A percentile compares a stretch with the other conserved stretches of the same genome.
Evolutionary conservation across 805 yeast species (phyloP).

Genomic region (Cyberlindnera nakhonratchasimensis): DNA sequence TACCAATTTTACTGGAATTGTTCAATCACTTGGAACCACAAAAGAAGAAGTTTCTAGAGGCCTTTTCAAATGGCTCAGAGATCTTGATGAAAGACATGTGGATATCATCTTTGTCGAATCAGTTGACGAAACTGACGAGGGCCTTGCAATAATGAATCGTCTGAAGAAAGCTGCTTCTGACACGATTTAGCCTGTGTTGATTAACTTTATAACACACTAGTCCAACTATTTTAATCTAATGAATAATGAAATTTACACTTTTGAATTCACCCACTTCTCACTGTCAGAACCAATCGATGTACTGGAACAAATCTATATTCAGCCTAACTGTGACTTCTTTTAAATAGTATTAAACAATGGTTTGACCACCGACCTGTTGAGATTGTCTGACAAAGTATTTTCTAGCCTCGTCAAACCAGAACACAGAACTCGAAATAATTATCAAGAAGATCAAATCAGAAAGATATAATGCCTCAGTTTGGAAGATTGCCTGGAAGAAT

Average conservation of each 20-base stretch:
- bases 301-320: too few relatives aligned
- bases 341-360: slow-evolving; percentile 24
- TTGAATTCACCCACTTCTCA: too few relatives aligned
- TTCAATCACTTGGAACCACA: slow-evolving; percentile 39
- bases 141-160: slow-evolving; percentile 93
- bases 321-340: too few relatives aligned
- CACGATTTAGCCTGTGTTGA: slow-evolving; percentile 36
- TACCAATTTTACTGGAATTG: slow-evolving; percentile 20
- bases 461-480: slow-evolving; percentile 83
- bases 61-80: slow-evolving; percentile 68
- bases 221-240: background rate
- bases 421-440: slow-evolving; percentile 70
- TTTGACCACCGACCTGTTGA: slow-evolving; percentile 5
- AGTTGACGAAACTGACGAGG: slow-evolving; percentile 69
- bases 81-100: slow-evolving; percentile 62
- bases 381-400: slow-evolving; percentile 41
- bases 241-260: slow-evolving; percentile 1
- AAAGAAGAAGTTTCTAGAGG: slow-evolving; percentile 65
- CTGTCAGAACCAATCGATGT: too few relatives aligned
- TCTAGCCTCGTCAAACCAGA: slow-evolving; percentile 79
- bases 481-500: slow-evolving; percentile 87
- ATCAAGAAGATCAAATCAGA: slow-evolving; percentile 65
- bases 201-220: background rate
- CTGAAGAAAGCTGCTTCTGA: slow-evolving; percentile 76
- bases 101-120: slow-evolving; percentile 84